Evolutionary conservation across 306 rosid genomes (phyloP), one percentile per base, ranked within the genome.

Genomic region (Albizia julibrissin): DNA sequence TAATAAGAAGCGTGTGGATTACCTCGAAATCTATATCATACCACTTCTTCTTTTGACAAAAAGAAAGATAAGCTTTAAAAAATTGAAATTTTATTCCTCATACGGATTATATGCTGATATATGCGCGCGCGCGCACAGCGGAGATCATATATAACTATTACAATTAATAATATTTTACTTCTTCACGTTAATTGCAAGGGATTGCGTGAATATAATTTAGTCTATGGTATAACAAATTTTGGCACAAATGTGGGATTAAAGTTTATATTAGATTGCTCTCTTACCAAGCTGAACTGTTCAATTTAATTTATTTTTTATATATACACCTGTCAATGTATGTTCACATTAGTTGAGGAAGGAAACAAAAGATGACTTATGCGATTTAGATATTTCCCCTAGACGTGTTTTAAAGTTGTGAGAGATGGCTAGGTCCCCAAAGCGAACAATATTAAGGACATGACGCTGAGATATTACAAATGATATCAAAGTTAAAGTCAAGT

Each of bases 41-140:
- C 4, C 65, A 72, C 89, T 80, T 79, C 0, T 56, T 56, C 16
- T 59, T 56, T 62, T 62, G 69, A 82, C 10, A 71, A 24, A 34
- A 75, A 76, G 84, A 71, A 29, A 66, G 44, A 18, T 65, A 80
- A 21, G 27, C 8, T 76, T 76, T 19, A 34, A 11, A 71, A 11
- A 65, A 81, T 79, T 76, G 50, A 43, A 80, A 50, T 49, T 80
- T 78, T 62, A 37, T 10, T 58, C 74, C 81, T 47, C 85, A 42
- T 76, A 69, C 58, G 34, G 61, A 77, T 77, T 13, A 16, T 4
- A 22, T 4, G 15, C 1, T n/a, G 29, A n/a, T 21, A 52, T 54
- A 11, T 10, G 6, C 19, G 8, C 2, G 7, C 4, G 11, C 11
- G 3, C 7, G 18, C 6, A 24, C 12, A 10, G 16, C n/a, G 10